Conservation (phyloP, 495 filamentous ascomycete genomes). For the Zalerion maritima region DNA sequence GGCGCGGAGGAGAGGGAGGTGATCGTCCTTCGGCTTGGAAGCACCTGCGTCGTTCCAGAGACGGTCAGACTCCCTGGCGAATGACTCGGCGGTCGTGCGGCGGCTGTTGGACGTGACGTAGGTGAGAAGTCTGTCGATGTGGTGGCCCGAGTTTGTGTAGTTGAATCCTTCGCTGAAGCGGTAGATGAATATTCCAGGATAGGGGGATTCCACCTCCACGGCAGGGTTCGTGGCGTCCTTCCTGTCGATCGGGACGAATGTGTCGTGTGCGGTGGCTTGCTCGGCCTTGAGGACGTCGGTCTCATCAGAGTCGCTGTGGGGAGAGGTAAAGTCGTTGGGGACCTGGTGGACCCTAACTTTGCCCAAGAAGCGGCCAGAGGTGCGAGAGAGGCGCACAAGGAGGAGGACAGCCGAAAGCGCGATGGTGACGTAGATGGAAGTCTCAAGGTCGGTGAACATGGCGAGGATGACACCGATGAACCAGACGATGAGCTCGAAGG, state of each 20-base stretch:
- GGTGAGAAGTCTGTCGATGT: conserved; percentile 14
- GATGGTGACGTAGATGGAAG: conserved; percentile 21
- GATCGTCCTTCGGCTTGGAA: conserved; percentile 7
- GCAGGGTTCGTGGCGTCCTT: conserved; percentile 15
- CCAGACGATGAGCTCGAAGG: conserved; percentile 21
- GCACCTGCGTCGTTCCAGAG: conserved; percentile 12
- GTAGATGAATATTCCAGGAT: conserved; percentile 21
- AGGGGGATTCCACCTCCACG: conserved; percentile 12
- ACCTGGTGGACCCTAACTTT: background rate
- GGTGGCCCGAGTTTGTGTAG: conserved; percentile 18
- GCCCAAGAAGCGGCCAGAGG: conserved; percentile 17
- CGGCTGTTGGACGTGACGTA: conserved; percentile 14
- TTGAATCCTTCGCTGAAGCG: conserved; percentile 18
- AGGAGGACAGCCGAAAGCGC: conserved; percentile 15
- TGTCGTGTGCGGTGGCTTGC: conserved; percentile 10
- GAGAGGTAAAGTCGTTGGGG: conserved; percentile 7
- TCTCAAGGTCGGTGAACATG: conserved; percentile 19
- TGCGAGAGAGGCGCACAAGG: conserved; percentile 18
- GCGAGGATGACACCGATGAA: conserved; percentile 18
- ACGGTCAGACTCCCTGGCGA: conserved; percentile 12
- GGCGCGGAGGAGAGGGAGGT: conserved; percentile 16
- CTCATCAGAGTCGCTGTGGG: conserved; percentile 1
- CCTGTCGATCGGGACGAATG: conserved; percentile 17
- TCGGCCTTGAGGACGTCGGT: too few species aligned
- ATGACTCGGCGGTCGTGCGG: conserved; percentile 10